Evolutionary conservation across 129 eudicot genomes (phyloP).

Genomic region (Sambucus nigra): DNA sequence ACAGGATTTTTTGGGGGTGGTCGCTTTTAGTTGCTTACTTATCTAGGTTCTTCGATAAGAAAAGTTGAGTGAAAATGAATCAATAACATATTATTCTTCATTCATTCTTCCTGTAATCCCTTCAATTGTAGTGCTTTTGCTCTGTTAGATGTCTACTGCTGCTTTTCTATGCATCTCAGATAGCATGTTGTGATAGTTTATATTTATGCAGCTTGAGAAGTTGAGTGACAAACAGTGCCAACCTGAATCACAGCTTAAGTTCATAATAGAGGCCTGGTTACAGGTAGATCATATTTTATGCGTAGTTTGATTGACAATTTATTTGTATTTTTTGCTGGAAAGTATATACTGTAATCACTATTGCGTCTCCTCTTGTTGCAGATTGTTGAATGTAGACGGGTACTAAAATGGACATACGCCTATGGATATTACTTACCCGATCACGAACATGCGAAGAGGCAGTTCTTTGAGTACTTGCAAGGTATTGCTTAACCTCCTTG

Average conservation of each 20-base stretch:
- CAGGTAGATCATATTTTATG: slow-evolving; percentile 40
- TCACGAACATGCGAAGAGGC: slow-evolving; percentile 83
- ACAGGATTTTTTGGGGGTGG: no score
- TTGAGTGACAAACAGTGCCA: slow-evolving; percentile 92
- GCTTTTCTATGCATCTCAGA: no score
- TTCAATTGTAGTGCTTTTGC: no score
- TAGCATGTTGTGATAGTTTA: not conserved
- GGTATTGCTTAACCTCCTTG: slow-evolving; percentile 34
- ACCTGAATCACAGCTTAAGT: slow-evolving; percentile 96
- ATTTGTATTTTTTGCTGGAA: not conserved
- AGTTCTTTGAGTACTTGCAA: slow-evolving; percentile 94
- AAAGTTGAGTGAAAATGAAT: no score
- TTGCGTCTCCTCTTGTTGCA: slow-evolving; percentile 21
- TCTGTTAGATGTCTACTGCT: no score
- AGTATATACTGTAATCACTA: not conserved
- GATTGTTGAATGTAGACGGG: slow-evolving; percentile 99
- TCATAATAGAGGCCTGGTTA: slow-evolving; percentile 92
- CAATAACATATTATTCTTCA: no score
- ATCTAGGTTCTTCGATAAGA: no score
- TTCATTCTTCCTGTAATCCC: no score
- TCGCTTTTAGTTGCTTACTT: no score
- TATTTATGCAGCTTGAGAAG: slow-evolving; percentile 67
- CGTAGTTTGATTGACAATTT: not conserved
- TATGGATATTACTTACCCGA: slow-evolving; percentile 91
- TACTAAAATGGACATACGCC: slow-evolving; percentile 94